These are phyloP conservation scores for Amphibolis antarctica DNA, from an alignment of 106 monocot genomes.

Conservation along the genomic window DNA sequence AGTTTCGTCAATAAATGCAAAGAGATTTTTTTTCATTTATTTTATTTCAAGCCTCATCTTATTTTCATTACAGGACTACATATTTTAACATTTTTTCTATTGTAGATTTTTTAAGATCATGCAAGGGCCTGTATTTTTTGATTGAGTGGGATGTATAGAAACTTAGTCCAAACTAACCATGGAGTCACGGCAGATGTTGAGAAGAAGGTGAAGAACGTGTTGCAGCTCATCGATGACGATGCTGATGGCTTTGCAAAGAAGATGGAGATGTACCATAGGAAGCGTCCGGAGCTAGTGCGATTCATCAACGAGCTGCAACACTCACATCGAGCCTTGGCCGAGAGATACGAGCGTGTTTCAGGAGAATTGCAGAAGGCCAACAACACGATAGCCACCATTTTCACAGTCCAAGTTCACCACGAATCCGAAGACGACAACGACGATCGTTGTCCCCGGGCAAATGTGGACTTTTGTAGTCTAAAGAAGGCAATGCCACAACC, in stretches of 20 bases:
- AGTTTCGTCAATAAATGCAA: too few species aligned
- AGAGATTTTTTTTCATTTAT: too few species aligned
- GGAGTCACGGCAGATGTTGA: conserved; percentile 28
- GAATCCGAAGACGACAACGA: conserved; percentile 12
- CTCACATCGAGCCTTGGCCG: conserved; percentile 16
- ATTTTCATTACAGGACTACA: too few species aligned
- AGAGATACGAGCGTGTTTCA: conserved; percentile 21
- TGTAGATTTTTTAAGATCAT: too few species aligned
- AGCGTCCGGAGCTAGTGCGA: conserved; percentile 19
- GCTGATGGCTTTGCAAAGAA: conserved; percentile 19
- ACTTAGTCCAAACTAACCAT: too few species aligned
- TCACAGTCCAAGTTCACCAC: conserved; percentile 13
- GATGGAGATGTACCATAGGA: conserved; percentile 22
- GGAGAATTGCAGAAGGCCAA: conserved; percentile 27
- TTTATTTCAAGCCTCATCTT: too few species aligned
- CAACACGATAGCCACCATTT: conserved; percentile 22
- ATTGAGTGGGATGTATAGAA: too few species aligned
- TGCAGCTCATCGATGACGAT: conserved; percentile 23
- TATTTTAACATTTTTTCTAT: too few species aligned
- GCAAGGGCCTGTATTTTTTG: too few species aligned
- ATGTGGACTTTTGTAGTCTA: neutral
- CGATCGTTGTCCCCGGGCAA: neutral
- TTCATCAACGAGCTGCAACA: conserved; percentile 19
- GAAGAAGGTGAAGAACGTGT: conserved; percentile 10
- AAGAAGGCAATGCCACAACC: neutral